Base-by-base conservation (phyloP, 768 basidiomycete species). In the Mycena indigotica region DNA sequence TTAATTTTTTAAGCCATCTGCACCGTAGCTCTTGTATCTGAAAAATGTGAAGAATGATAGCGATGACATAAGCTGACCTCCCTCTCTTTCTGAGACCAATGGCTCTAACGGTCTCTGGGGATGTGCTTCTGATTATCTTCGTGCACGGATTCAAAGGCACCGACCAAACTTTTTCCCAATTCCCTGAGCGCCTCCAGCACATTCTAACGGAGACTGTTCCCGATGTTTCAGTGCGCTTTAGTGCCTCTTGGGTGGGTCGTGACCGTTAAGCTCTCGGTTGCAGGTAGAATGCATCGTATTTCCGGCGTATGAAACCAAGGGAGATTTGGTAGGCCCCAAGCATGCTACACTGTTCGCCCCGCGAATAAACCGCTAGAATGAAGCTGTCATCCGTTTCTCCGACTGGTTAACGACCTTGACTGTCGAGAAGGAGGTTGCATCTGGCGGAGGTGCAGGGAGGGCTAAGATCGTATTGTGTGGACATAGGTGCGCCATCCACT, bases 271-370 rank as follows among this genome's bases (percentile, higher is more conserved):
- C 10, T 17, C 51, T 3, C 15, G 4, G 19, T 72, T 84, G 4
- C 67, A 67, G 28, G 84, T 91, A 10, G 90, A 95, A 69, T 88
- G 83, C 58, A 72, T 87, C n/a, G 77, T 93, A 15, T 97, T 96
- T 67, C 95, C 95, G 23, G 87, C 85, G 2, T 98, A 96, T 64
- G 91, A 97, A 89, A 96, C 95, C 5, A 94, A 93, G 72, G 95
- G 95, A 41, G 88, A 95, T 54, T 73, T 97, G 71, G 93, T 95
- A 67, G 63, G 35, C 38, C 26, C 50, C 16, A 21, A 24, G 17
- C 19, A 24, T 53, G 29, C 44, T 50, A 19, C 48, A 60, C 52
- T 53, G 51, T 56, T 56, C 51, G 55, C 41, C 44, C 28, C 58
- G 62, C 24, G 54, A 28, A 40, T 28, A 40, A 50, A 26, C 61